phyloP scores from a whole-genome alignment of 768 basidiomycete species.

The Nevesoporus exiguus region DNA sequence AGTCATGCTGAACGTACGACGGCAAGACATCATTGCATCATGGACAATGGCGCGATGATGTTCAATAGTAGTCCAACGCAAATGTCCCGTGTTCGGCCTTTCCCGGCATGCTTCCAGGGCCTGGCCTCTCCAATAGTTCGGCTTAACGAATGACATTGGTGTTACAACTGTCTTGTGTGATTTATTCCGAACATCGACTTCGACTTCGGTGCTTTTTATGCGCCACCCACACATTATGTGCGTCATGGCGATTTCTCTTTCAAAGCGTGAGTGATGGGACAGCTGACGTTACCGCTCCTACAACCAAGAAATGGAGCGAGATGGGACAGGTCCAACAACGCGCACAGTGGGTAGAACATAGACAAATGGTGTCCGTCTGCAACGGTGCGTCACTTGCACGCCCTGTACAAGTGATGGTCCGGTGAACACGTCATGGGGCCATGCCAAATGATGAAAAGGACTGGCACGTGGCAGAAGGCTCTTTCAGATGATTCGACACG shows the following conservation, averaged over 20 bases:
- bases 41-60: too few species aligned
- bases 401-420: constrained; percentile 59
- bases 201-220: constrained; percentile 86
- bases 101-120: too few species aligned
- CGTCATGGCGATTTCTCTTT: constrained; percentile 95
- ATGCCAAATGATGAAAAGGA: too few species aligned
- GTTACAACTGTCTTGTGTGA: constrained; percentile 68
- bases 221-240: constrained; percentile 80
- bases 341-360: constrained; percentile 23
- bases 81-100: too few species aligned
- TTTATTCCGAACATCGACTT: constrained; percentile 83
- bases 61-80: too few species aligned
- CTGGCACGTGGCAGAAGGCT: too few species aligned
- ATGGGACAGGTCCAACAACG: constrained; percentile 3
- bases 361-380: constrained; percentile 57
- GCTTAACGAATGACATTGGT: constrained; percentile 84
- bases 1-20: too few species aligned
- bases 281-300: constrained; percentile 82
- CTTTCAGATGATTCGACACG: too few species aligned
- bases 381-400: constrained; percentile 48
- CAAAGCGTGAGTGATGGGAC: constrained; percentile 90
- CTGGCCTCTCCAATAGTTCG: constrained; percentile 75
- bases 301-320: not conserved
- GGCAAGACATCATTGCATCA: too few species aligned
- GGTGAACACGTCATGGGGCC: too few species aligned